phyloP scores from a whole-genome alignment of 2,329 filamentous ascomycete genomes.

The Nigrograna mackinnonii region DNA sequence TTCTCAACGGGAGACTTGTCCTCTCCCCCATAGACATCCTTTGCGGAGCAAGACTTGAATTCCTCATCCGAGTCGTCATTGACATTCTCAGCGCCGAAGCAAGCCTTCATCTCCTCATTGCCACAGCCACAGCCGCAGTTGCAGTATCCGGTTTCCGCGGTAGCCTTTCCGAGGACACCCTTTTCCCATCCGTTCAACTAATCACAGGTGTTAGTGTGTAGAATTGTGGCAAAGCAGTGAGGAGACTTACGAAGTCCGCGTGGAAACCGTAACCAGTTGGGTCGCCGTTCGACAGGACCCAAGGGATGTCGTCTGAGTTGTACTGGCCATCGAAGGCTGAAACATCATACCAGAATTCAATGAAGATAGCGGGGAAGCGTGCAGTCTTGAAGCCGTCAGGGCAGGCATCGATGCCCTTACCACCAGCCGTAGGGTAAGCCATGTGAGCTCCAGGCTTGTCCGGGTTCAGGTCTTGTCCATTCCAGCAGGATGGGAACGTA shows the following conservation, averaged over 20 bases:
- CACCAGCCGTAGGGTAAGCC: slow-evolving; percentile 41
- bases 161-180: slow-evolving; percentile 40
- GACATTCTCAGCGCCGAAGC: slow-evolving; percentile 39
- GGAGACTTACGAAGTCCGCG: slow-evolving; percentile 41
- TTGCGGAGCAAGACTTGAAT: slow-evolving; percentile 32
- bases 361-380: slow-evolving; percentile 42
- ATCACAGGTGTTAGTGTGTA: neutral
- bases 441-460: slow-evolving; percentile 37
- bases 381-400: slow-evolving; percentile 31
- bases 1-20: slow-evolving; percentile 23
- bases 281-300: slow-evolving; percentile 41
- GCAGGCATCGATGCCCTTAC: slow-evolving; percentile 36
- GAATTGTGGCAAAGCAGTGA: slow-evolving; percentile 3
- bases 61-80: slow-evolving; percentile 32
- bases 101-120: slow-evolving; percentile 37
- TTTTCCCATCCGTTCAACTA: slow-evolving; percentile 43
- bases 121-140: slow-evolving; percentile 43
- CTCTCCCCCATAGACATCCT: slow-evolving; percentile 13
- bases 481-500: slow-evolving; percentile 44
- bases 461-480: slow-evolving; percentile 35
- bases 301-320: slow-evolving; percentile 29
- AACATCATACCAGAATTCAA: slow-evolving; percentile 45
- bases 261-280: slow-evolving; percentile 42
- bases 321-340: slow-evolving; percentile 37
- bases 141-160: slow-evolving; percentile 33